Conservation (phyloP, 331 rosid genomes). For the Acacia pycnantha region DNA sequence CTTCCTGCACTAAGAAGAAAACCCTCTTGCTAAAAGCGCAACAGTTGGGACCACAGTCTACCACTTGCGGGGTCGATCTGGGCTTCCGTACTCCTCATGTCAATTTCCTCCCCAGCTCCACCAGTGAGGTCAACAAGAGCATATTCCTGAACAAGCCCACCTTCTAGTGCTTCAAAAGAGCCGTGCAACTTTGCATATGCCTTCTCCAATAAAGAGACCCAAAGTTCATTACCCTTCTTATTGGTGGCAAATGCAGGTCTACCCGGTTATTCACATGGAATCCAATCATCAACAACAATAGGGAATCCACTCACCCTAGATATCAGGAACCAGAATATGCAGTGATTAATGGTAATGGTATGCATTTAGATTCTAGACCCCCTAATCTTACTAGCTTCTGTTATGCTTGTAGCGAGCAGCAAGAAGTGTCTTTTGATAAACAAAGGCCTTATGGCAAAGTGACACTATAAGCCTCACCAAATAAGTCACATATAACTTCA, state of each 20-base stretch:
- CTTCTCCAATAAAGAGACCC: slow-evolving; percentile 83
- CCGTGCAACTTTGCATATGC: slow-evolving; percentile 99
- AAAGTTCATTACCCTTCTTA: slow-evolving; percentile 85
- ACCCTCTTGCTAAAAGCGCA: slow-evolving; percentile 96
- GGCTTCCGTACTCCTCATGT: slow-evolving; percentile 94
- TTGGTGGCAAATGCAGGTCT: slow-evolving; percentile 98
- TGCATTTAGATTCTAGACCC: not conserved
- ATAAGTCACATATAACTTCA: too few relatives aligned
- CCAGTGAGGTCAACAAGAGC: slow-evolving; percentile 99
- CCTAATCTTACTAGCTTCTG: not conserved
- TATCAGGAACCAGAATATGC: slow-evolving; percentile 26
- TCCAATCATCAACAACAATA: slow-evolving; percentile 98
- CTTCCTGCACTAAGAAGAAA: slow-evolving; percentile 98
- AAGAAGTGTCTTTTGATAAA: not conserved
- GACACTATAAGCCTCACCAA: not conserved
- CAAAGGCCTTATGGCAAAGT: not conserved
- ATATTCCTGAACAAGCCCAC: slow-evolving; percentile 99
- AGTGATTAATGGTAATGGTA: not conserved
- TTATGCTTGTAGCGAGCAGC: not conserved
- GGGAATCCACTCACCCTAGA: slow-evolving; percentile 99
- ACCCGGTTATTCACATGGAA: slow-evolving; percentile 94
- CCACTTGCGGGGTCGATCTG: slow-evolving; percentile 99
- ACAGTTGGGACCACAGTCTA: slow-evolving; percentile 92
- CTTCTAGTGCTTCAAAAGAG: slow-evolving; percentile 54
- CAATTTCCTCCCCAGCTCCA: slow-evolving; percentile 99